Base-by-base conservation (phyloP, 2,329 filamentous ascomycete species). In the Alternaria arbusti region DNA sequence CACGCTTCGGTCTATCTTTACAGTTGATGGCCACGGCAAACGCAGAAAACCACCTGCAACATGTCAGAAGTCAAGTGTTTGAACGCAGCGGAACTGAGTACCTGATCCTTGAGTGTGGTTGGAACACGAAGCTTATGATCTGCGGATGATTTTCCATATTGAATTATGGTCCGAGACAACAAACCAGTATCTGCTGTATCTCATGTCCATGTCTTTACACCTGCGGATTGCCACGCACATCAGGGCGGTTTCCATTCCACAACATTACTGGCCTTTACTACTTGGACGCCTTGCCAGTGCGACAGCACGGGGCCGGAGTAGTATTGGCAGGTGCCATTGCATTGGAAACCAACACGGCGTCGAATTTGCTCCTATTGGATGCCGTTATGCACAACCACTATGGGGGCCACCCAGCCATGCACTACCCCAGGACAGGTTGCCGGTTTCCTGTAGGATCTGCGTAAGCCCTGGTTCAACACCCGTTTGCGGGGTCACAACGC, bases 401-500 rank as follows among this genome's bases (percentile, higher is more conserved):
- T 67, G 51, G 58, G 40, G 50, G 30, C 57, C 57, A 50, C 28
- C 50, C 56, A 66, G 40, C 65, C 70, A 64, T 70, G 71, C 66
- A 54, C 59, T 69, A 73, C 74, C 67, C 73, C 67, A 69, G 72
- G 64, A 65, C 69, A 54, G 45, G 12, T 60, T 62, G 60, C 65
- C 59, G 32, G 36, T 59, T 59, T 52, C 46, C 57, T 58, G 56
- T 56, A 63, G 52, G 62, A 66, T 64, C 57, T 32, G 32, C 47
- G 54, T 54, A 54, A 57, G 59, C 54, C 49, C 50, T 57, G 58
- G 32, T 36, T 49, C 50, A 71, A 67, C 59, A 69, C 61, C 70
- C 68, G 64, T 70, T 71, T 75, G 74, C 64, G 68, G 70, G 68
- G 68, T 63, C 62, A 54, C 54, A 62, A 64, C 43, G 56, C 50